phyloP scores from a whole-genome alignment of 116 monocot species.

The Posidonia oceanica region DNA sequence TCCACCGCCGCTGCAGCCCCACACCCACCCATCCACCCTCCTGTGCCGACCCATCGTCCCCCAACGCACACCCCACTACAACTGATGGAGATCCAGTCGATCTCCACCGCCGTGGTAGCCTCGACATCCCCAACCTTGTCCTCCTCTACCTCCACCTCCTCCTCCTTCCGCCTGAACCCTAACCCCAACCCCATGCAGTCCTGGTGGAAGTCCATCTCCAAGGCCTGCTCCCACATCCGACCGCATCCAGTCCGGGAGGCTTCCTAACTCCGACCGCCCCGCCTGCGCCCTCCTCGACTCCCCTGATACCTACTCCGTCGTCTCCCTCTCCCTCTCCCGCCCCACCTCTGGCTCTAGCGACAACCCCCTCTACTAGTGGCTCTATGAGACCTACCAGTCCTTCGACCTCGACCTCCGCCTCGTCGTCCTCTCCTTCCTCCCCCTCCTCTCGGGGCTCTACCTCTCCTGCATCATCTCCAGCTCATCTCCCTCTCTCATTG shows the following conservation, averaged over 20 bases:
- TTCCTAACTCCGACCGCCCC: conserved; percentile 28
- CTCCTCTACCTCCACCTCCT: conserved; percentile 16
- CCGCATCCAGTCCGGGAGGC: conserved; percentile 39
- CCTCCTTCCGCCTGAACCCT: no score
- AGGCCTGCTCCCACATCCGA: conserved; percentile 52
- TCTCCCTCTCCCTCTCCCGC: conserved; percentile 29
- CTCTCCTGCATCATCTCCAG: conserved; percentile 33
- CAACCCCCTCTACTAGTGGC: no score
- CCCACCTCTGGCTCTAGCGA: conserved; percentile 47
- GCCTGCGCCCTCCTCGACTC: no score
- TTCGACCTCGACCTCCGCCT: conserved; percentile 85
- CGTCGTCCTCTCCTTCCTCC: conserved; percentile 50
- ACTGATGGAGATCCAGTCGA: no score
- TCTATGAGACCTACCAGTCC: conserved; percentile 74
- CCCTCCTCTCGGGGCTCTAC: conserved; percentile 40
- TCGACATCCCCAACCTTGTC: conserved; percentile 21
- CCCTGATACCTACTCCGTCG: no score
- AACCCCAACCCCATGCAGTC: conserved; percentile 14
- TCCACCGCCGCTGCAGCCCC: no score
- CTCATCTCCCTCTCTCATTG: conserved; percentile 47
- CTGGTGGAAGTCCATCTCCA: conserved; percentile 61
- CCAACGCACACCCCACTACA: no score
- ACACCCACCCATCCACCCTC: no score
- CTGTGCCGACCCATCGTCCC: no score
- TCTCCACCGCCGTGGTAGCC: not conserved